Base-by-base conservation (phyloP, 495 filamentous ascomycete genomes). In the Aspergillus mulundensis region DNA sequence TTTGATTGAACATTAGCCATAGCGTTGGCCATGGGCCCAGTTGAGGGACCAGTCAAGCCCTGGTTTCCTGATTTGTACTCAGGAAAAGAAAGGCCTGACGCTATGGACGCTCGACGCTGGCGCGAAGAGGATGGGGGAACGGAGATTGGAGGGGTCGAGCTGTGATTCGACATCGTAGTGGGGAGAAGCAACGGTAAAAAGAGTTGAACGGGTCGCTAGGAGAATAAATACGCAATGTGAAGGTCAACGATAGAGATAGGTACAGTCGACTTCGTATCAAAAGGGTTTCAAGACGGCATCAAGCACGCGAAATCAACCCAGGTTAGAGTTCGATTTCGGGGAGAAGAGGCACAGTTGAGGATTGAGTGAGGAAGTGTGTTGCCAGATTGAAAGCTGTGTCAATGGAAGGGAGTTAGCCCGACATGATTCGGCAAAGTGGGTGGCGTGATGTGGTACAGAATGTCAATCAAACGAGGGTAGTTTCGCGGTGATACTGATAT, bases 21-120 rank as follows among this genome's bases (percentile, higher is more conserved):
- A 28, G 84, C 82, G 38, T 83, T 81, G 5, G 83, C 77, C 62
- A 89, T 86, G 46, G 89, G 82, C 57, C 84, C 81, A 21, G 88
- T 80, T 53, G 80, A 78, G 46, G 78, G 58, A 30, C 73, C 50
- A 38, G 70, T 23, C 60, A 34, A 41, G 10, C 47, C 64, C 65
- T 62, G 59, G 18, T 28, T 56, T 12, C 70, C 72, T 56, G 70
- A 59, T 53, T 67, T 77, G 45, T 81, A 65, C 32, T 80, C 77
- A 47, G 74, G 67, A 53, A 81, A 67, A 36, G 72, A 68, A 41
- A 74, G 65, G 21, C 76, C 71, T 21, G 75, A 69, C 8, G 77
- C 74, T 50, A 83, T 68, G 32, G 80, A 83, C 18, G 72, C 67
- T 25, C 78, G 80, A 48, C 80, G 71, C 32, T 59, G 72, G 42